Evolutionary conservation across 345 rosid genomes (phyloP), one percentile per base, ranked within the genome.

Genomic region (Eucalyptus urophylla): DNA sequence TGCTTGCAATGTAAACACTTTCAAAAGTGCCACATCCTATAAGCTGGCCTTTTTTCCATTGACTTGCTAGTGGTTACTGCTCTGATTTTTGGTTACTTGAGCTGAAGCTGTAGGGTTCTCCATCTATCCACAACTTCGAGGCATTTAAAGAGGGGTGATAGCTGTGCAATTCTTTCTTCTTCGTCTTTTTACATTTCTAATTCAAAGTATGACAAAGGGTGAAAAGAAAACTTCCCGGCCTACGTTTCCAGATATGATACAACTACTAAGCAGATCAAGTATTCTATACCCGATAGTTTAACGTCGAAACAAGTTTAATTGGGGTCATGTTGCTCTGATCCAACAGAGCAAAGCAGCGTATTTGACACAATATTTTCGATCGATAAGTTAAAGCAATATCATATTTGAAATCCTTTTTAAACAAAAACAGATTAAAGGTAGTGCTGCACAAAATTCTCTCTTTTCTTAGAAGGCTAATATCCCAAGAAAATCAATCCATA

Each of bases 1-100:
- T 96, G 90, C 95, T 94, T 88, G 96, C 97, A 92, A 95, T 90
- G 91, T 94, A 95, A 12, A 95, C 98, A 87, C 93, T 95, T 91
- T 95, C 96, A 58, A 93, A 95, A 27, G 97, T 94, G 69, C 97
- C 97, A 92, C 93, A 89, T 62, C 98, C 97, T 31, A 96, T 88
- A 65, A 94, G 92, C 86, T 91, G 92, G 89, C 97, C 97, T 91
- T 93, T 94, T 90, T 93, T 92, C 98, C 98, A 95, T 86, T 88
- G 62, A 19, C 45, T 54, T 50, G 24, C 44, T 51, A 50, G 27
- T 29, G 27, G 56, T 40, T 9, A 19, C 3, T 50, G 22, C 58
- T 86, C 44, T n/a, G 62, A n/a, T 54, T 22, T 86, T 49, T 10
- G 3, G 14, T 8, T 1, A 37, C 62, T 50, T 50, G 44, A 86